Percentiles rank a stretch among this genome's conserved stretches.
Conservation (phyloP, 1,139 yeast species). For the Suhomyces choctaworum region DNA sequence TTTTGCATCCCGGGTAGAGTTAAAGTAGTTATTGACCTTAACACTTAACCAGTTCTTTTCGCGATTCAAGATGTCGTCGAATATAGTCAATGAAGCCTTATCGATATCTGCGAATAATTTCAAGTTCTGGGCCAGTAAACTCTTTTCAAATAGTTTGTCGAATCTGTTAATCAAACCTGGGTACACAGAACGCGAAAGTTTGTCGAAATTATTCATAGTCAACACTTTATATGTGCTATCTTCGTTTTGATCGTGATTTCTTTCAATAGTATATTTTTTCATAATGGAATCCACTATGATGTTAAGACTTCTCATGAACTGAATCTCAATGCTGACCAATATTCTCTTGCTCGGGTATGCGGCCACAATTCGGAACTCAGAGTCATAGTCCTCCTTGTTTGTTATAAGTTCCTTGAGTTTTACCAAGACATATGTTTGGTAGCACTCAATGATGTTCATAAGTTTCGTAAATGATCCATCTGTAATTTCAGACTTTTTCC, state of each 20-base stretch:
- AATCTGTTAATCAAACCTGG: slow-evolving; percentile 37
- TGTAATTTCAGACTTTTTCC: slow-evolving; percentile 1
- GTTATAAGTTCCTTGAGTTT: slow-evolving; percentile 35
- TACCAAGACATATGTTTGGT: slow-evolving; percentile 37
- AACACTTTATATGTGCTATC: slow-evolving; percentile 40
- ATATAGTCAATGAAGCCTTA: slow-evolving; percentile 42
- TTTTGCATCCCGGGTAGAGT: slow-evolving; percentile 8
- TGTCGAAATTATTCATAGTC: slow-evolving; percentile 49
- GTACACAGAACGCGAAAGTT: slow-evolving; percentile 33
- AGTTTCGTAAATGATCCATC: slow-evolving; percentile 35
- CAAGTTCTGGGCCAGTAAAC: slow-evolving; percentile 40
- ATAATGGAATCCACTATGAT: slow-evolving; percentile 50
- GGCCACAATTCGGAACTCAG: slow-evolving; percentile 18
- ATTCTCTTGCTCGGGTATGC: slow-evolving; percentile 47
- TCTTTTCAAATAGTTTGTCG: slow-evolving; percentile 39
- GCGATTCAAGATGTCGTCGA: slow-evolving; percentile 42
- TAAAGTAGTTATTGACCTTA: slow-evolving; percentile 32
- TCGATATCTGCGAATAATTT: slow-evolving; percentile 47
- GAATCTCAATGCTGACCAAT: slow-evolving; percentile 45
- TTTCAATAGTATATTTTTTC: slow-evolving; percentile 43
- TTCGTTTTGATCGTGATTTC: slow-evolving; percentile 22
- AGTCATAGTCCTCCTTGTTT: slow-evolving; percentile 31
- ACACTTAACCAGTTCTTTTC: slow-evolving; percentile 41
- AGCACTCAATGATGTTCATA: slow-evolving; percentile 44
- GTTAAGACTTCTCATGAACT: slow-evolving; percentile 52